Conservation (phyloP, 2,329 filamentous ascomycete species). For the Cercospora beticola region DNA sequence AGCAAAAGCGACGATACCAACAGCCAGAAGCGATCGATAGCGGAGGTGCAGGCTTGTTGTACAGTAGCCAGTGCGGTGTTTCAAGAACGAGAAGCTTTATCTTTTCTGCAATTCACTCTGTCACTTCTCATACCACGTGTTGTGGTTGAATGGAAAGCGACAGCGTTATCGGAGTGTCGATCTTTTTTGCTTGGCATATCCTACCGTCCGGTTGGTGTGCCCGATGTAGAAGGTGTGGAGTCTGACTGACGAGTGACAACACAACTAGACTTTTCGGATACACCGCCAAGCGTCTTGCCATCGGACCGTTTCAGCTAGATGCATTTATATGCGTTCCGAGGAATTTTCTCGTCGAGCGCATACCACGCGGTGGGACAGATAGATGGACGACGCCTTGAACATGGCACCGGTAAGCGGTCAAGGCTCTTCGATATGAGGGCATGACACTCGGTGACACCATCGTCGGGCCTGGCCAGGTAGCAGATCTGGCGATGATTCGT, state of each 20-base stretch:
- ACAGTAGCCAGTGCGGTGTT: neutral
- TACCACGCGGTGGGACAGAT: neutral
- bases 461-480: neutral
- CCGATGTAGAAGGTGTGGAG: conserved; percentile 6
- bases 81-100: neutral
- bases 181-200: neutral
- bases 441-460: neutral
- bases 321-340: neutral
- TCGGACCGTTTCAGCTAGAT: conserved; percentile 8
- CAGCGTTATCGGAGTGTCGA: neutral
- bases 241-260: neutral
- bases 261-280: neutral
- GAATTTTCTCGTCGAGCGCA: neutral
- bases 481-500: neutral
- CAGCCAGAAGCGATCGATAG: neutral
- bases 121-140: neutral
- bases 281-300: neutral
- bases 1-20: neutral
- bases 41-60: neutral
- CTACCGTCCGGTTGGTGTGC: neutral
- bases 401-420: neutral
- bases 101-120: neutral
- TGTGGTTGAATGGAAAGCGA: neutral
- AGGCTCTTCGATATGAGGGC: neutral
- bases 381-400: neutral